Evolutionary conservation across 2,329 filamentous ascomycete genomes (phyloP), one percentile per base, ranked within the genome.

Genomic region (Allantophomopsis cytisporea): DNA sequence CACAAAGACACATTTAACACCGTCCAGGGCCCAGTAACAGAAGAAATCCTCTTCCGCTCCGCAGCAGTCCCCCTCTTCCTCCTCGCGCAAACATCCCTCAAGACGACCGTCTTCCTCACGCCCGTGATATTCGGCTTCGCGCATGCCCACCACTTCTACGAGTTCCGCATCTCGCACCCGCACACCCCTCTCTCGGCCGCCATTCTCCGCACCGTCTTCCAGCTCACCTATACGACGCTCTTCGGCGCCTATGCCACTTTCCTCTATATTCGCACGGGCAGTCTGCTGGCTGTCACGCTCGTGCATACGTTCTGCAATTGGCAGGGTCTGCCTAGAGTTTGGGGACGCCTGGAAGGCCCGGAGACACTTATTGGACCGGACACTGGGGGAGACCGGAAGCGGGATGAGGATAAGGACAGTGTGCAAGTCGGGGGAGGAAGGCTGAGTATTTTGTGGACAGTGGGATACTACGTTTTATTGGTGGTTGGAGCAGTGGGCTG

Each of bases 221-320:
- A 96, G 56, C 81, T 98, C 51, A 67, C 71, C 4, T 98, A 94
- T 60, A 98, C 91, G 0, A 88, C 85, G 6, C 60, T 96, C 5
- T 98, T 98, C 53, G 91, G 91, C 45, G 87, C 86, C 60, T 94
- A 91, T 60, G 88, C 83, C 4, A 87, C 85, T 0, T 98, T 96
- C 51, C 53, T 95, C 15, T 94, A 83, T 53, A 56, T 98, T 15
- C 78, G 89, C 30, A 93, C 87, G 0, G 87, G 86, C 3, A 93
- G 82, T 36, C 61, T 96, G 31, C 68, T 80, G 32, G 79, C 83
- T 11, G 81, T 81, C 23, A 78, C 89, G 39, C 54, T 79, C 15
- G 80, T 84, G 5, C 91, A 98, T 54, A 71, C 76, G 8, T 91
- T 96, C 55, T 98, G 91, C 64, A 98, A 98, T 56, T 83, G 74